These are phyloP conservation scores for Penicillium sp. DNA, from an alignment of 2,329 filamentous ascomycete genomes.

Conservation along the genomic window DNA sequence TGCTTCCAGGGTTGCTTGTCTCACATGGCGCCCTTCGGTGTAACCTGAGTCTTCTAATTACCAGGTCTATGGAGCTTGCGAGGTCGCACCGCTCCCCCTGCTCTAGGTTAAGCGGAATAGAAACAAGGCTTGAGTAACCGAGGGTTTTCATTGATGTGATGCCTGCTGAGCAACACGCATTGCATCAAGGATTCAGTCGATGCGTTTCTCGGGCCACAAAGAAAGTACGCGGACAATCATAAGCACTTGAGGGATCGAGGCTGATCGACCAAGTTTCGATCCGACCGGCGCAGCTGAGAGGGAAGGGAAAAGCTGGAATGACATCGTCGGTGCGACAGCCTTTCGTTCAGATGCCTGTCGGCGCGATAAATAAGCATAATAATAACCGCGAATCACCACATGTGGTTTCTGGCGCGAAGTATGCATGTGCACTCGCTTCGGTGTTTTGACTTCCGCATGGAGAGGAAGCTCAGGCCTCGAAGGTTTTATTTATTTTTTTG, in stretches of 20 bases:
- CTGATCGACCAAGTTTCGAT: constrained; percentile 12
- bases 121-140: neutral
- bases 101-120: constrained; percentile 1
- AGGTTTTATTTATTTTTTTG: neutral
- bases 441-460: constrained; percentile 10
- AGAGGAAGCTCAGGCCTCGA: constrained; percentile 2
- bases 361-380: constrained; percentile 8
- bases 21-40: constrained; percentile 27
- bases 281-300: constrained; percentile 6
- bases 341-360: neutral
- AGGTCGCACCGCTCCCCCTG: constrained; percentile 15
- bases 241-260: constrained; percentile 4
- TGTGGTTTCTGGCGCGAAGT: constrained; percentile 16
- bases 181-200: neutral
- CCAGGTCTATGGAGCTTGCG: constrained; percentile 17
- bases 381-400: constrained; percentile 11
- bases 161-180: neutral
- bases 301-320: neutral
- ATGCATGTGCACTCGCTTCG: neutral
- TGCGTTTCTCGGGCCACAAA: constrained; percentile 7
- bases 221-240: constrained; percentile 1
- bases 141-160: neutral
- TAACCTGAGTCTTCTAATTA: constrained; percentile 19
- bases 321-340: neutral
- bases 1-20: constrained; percentile 26